Percentiles rank a stretch among this genome's conserved stretches.
phyloP scores from a whole-genome alignment of 2,329 filamentous ascomycete species.

The Pseudogymnoascus sp. region DNA sequence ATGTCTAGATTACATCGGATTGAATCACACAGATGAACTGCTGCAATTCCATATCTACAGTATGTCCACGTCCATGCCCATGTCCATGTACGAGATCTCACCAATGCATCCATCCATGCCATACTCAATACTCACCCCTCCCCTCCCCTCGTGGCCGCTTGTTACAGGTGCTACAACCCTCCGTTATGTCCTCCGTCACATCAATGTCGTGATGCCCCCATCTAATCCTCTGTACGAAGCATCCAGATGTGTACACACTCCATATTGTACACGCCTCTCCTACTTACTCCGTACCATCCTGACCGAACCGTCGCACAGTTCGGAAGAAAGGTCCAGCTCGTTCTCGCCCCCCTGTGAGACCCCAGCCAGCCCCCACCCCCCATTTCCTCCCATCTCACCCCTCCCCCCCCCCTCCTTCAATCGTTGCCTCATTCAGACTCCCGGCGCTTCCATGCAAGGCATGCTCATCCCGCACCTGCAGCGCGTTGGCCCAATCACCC shows the following conservation, averaged over 20 bases:
- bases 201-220: neutral
- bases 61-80: neutral
- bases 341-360: neutral
- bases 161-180: neutral
- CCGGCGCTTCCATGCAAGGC: conserved; percentile 7
- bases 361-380: neutral
- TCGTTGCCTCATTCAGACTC: conserved; percentile 6
- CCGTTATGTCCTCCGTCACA: neutral
- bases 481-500: neutral
- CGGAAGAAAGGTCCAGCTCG: neutral
- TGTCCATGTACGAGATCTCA: neutral
- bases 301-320: neutral
- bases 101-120: neutral
- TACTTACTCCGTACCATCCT: neutral
- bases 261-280: neutral
- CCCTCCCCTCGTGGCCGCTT: neutral
- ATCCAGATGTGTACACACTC: neutral
- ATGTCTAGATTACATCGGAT: neutral
- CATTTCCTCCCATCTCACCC: neutral
- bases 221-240: neutral
- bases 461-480: conserved; percentile 3
- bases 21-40: neutral
- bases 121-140: neutral
- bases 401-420: neutral
- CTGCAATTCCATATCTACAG: neutral